phyloP scores from a whole-genome alignment of 768 basidiomycete genomes.

The Amanita brunnescens region DNA sequence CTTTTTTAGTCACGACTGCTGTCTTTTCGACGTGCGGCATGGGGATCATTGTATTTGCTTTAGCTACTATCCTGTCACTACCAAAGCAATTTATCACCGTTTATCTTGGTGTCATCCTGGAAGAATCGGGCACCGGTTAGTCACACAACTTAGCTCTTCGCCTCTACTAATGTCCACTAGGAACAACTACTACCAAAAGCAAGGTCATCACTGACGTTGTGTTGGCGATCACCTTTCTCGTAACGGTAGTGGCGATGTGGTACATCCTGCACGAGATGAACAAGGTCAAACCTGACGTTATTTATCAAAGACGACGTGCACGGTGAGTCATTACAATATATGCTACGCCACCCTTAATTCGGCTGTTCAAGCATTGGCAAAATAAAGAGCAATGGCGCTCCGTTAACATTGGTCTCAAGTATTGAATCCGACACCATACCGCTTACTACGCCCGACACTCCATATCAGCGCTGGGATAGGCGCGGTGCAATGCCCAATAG shows the following conservation, averaged over 20 bases:
- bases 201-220: slow-evolving; percentile 64
- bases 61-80: slow-evolving; percentile 75
- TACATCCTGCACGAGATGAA: slow-evolving; percentile 73
- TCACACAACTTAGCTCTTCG: background rate
- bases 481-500: background rate
- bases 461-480: slow-evolving; percentile 5
- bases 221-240: slow-evolving; percentile 53
- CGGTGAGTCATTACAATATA: slow-evolving; percentile 30
- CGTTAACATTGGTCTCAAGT: background rate
- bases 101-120: slow-evolving; percentile 79
- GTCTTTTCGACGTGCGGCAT: slow-evolving; percentile 88
- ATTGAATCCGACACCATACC: slow-evolving; percentile 3
- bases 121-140: slow-evolving; percentile 35
- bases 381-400: background rate
- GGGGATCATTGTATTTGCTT: slow-evolving; percentile 63
- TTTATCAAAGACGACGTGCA: slow-evolving; percentile 63
- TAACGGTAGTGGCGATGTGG: slow-evolving; percentile 77
- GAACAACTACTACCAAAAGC: slow-evolving; percentile 34
- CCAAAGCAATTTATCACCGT: slow-evolving; percentile 92
- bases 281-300: slow-evolving; percentile 54
- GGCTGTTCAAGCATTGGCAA: background rate
- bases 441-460: background rate
- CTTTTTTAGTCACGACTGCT: slow-evolving; percentile 65
- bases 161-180: slow-evolving; percentile 13
- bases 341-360: background rate